Base-by-base conservation (phyloP, 2,329 filamentous ascomycete genomes). In the Fusarium ambrosium region DNA sequence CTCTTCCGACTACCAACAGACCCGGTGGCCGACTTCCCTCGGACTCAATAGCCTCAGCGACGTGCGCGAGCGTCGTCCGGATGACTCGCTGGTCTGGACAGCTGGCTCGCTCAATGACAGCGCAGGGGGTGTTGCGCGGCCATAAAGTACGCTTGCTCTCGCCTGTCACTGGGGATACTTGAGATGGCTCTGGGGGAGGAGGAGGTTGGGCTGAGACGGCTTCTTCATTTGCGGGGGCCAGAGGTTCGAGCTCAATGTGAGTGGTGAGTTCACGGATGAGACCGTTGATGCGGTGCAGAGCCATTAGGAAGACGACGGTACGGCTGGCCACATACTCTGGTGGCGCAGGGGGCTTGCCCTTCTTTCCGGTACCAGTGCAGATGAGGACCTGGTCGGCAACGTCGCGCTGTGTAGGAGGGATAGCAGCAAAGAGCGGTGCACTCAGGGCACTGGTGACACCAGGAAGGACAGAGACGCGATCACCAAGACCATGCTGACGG, bases 21-120 rank as follows among this genome's bases (percentile, higher is more conserved):
- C 97, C 97, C 0, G 97, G 97, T 16, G 97, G 97, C 39, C 96
- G 87, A 76, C 93, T 97, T 0, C 97, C 97, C 79, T 97, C 95
- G 60, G 94, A 91, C 81, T 98, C 95, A 55, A 99, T 92, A 0
- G 97, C 97, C 62, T 91, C 89, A 27, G 89, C 93, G 1, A 98
- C 94, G 78, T 93, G 89, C 77, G 92, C 89, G 27, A 99, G 84
- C 1, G 95, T 98, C 2, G 95, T 97, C 66, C 97, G 89, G 32
- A 99, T 95, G 18, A 99, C 94, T 59, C 96, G 89, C 85, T 99
- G 97, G 80, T 99, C 97, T 0, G 95, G 93, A 81, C 97, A 99
- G 71, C 94, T 97, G 7, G 97, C 97, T 39, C 97, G 89, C 84
- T 99, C 97, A 65, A 99, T 89, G 13, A 99, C 95, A 1, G 96